Evolutionary conservation across 768 basidiomycete genomes (phyloP), one percentile per base, ranked within the genome.

Genomic region (Kwoniella dendrophila): DNA sequence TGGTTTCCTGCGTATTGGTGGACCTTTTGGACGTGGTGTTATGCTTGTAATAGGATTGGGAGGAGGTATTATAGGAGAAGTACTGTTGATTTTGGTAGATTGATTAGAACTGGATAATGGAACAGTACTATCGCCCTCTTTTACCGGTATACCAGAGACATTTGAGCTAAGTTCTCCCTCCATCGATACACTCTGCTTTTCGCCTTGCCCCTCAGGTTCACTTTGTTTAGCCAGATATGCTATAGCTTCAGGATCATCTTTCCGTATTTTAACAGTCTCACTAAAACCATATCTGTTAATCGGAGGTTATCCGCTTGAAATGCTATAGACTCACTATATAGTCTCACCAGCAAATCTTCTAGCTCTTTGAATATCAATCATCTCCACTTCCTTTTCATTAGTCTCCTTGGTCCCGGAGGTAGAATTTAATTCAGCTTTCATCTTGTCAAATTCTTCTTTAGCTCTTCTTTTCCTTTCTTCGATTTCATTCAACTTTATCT

Each of bases 321-420:
- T n/a, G 16, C 7, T 8, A 36, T 20, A 10, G 14, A 56, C 76
- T 62, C 32, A 76, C 76, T 64, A 67, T 41, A 78, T 68, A 12
- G 62, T 69, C 47, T 78, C 70, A 2, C 76, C 76, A 0, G 76
- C 74, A 49, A 74, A 78, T 10, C 61, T 62, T 57, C 74, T 66
- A 38, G 72, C 60, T 53, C 76, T 41, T 49, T 59, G 63, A 4
- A 78, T 55, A 32, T 70, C 67, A 11, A 78, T 64, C 70, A 59
- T 69, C 48, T 67, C 57, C 8, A 73, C 66, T 60, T 59, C 62
- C 45, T 55, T 56, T 29, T 52, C 56, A 27, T 49, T 56, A 26
- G 16, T 44, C 27, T 4, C 26, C 14, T 22, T 54, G 18, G 26
- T 53, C 16, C 11, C 43, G 14, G 34, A n/a, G 11, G 55, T 22